These are phyloP conservation scores for Sarocladium strictum DNA, from an alignment of 2,329 filamentous ascomycete species.

Conservation along the genomic window DNA sequence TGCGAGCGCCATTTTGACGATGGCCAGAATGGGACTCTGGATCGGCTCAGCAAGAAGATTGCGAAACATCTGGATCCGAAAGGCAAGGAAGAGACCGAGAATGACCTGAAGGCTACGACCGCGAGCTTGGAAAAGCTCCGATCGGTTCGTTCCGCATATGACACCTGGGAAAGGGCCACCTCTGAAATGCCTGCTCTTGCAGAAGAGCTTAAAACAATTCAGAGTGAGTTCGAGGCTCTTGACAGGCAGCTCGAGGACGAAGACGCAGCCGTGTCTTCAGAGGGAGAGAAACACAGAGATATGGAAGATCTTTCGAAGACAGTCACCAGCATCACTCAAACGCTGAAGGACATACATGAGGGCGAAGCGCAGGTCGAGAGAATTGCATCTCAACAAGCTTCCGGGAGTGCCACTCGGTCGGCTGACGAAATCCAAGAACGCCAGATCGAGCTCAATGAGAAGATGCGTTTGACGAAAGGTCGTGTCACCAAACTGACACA, in stretches of 20 bases:
- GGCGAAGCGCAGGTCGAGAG: constrained; percentile 69
- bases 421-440: constrained; percentile 81
- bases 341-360: constrained; percentile 63
- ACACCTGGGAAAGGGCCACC: constrained; percentile 65
- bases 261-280: constrained; percentile 60
- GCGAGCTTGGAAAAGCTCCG: constrained; percentile 52
- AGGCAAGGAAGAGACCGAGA: constrained; percentile 55
- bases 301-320: constrained; percentile 72
- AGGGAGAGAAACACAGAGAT: constrained; percentile 61
- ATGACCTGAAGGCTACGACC: constrained; percentile 48
- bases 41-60: constrained; percentile 61
- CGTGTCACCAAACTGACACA: constrained; percentile 58
- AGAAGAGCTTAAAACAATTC: constrained; percentile 54
- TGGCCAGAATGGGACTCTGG: constrained; percentile 48
- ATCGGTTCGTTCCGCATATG: constrained; percentile 61
- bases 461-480: constrained; percentile 57
- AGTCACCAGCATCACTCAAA: constrained; percentile 68
- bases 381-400: constrained; percentile 69
- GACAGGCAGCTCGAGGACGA: constrained; percentile 59
- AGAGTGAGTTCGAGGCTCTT: constrained; percentile 55
- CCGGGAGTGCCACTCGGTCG: constrained; percentile 58
- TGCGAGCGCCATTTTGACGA: constrained; percentile 67
- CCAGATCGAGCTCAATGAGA: constrained; percentile 60
- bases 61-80: constrained; percentile 56
- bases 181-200: constrained; percentile 66